Evolutionary conservation across 495 filamentous ascomycete genomes (phyloP).

Genomic region (Acidomyces sp.): DNA sequence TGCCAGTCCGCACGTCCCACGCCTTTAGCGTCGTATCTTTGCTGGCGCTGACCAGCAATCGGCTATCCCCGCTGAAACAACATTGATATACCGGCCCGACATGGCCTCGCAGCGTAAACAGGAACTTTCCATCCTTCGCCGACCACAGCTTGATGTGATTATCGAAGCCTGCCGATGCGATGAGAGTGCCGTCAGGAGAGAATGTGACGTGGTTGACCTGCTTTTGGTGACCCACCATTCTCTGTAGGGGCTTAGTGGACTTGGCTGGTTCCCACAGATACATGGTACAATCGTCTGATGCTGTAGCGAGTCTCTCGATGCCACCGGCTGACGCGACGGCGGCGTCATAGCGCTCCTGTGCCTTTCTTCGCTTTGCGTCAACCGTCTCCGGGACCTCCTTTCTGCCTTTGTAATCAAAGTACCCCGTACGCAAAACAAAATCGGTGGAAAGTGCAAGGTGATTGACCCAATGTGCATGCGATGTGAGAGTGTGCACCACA

Average conservation of each 20-base stretch:
- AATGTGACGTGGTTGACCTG: conserved; percentile 92
- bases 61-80: conserved; percentile 77
- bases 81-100: conserved; percentile 88
- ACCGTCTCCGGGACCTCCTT: conserved; percentile 49
- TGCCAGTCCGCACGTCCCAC: conserved; percentile 78
- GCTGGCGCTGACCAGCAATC: conserved; percentile 67
- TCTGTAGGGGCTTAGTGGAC: conserved; percentile 71
- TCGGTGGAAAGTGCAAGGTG: conserved; percentile 91
- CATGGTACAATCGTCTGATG: conserved; percentile 92
- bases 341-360: conserved; percentile 74
- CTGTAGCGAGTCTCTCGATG: conserved; percentile 76
- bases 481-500: conserved; percentile 60
- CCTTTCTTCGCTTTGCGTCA: conserved; percentile 60
- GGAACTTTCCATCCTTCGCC: conserved; percentile 59
- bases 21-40: conserved; percentile 94
- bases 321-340: conserved; percentile 67
- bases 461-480: conserved; percentile 92
- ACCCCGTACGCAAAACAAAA: conserved; percentile 75
- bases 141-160: conserved; percentile 87
- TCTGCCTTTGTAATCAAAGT: conserved; percentile 63
- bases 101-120: conserved; percentile 78
- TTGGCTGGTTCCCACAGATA: conserved; percentile 82
- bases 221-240: conserved; percentile 87
- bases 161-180: conserved; percentile 83
- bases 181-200: conserved; percentile 72